Evolutionary conservation across 2,329 filamentous ascomycete genomes (phyloP), one percentile per base, ranked within the genome.

Genomic region (Penicillium thymicola): DNA sequence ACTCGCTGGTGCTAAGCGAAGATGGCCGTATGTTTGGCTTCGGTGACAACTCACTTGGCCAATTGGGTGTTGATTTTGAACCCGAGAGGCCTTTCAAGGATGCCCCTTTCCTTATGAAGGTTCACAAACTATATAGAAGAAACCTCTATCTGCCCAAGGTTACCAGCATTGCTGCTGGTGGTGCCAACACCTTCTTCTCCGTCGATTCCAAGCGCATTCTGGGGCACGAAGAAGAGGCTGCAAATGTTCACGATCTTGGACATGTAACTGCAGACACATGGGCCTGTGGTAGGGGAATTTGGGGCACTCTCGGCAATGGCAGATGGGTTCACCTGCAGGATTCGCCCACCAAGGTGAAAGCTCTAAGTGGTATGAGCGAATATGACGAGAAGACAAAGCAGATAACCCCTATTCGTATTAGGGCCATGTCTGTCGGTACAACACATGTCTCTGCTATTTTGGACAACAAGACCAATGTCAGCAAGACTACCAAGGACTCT

Each of bases 21-120:
- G 80, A 88, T 51, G 93, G 93, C 16, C 84, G 86, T 16, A 82
- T 94, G 16, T 96, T 94, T 72, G 81, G 86, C 7, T 97, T 96
- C 76, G 94, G 94, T 37, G 92, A 97, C 73, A 97, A 97, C 75
- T 86, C 87, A 0, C 84, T 85, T 42, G 94, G 94, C n/a, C 94
- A 97, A 73, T 81, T 97, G 4, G 93, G 93, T n/a, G 86, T 93
- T 65, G 85, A 90, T 49, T 84, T 83, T 51, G 85, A 85, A 47
- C 71, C 82, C 0, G 83, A 87, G 28, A 78, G 84, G 16, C 79
- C 84, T 8, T 83, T 78, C 55, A 78, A 89, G 25, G 89, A 93
- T 62, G 81, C 82, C 0, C 92, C 94, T 0, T 84, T 86, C 4
- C 81, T 87, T 6, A 72, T 97, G 2, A 83, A 89, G 1, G 82